A percentile compares a stretch with the other conserved stretches of the same genome.
phyloP scores from a whole-genome alignment of 108 stramenopile species.

The Ochromonas danica region DNA sequence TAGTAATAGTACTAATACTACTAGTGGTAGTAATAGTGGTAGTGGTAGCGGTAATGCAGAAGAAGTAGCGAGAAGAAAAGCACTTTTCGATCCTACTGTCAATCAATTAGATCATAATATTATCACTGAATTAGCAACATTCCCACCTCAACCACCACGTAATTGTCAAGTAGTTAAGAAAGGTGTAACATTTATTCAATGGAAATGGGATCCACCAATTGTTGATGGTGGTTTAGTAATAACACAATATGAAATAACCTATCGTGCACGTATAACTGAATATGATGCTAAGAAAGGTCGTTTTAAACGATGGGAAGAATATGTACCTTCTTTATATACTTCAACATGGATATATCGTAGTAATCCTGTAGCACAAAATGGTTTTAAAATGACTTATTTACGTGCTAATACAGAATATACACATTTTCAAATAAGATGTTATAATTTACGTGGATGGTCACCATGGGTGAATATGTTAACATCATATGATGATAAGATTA shows the following conservation, averaged over 20 bases:
- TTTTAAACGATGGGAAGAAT: neutral
- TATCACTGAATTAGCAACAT: constrained; percentile 10
- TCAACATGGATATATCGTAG: neutral
- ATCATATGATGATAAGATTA: neutral
- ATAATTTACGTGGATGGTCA: constrained; percentile 12
- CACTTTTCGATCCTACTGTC: neutral
- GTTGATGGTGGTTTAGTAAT: constrained; percentile 30
- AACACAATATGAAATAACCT: constrained; percentile 28
- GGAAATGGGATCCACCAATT: constrained; percentile 29
- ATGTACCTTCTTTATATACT: neutral
- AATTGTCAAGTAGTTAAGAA: neutral
- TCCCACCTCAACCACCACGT: constrained; percentile 21
- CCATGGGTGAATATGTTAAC: constrained; percentile 5
- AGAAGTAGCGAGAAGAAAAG: too few species aligned
- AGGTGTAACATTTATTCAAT: constrained; percentile 11
- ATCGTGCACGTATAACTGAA: neutral
- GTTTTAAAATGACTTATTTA: constrained; percentile 29
- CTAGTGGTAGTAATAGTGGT: neutral
- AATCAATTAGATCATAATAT: constrained; percentile 8
- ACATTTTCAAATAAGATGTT: constrained; percentile 6
- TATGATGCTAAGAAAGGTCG: neutral
- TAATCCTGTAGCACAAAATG: neutral
- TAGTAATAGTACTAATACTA: neutral
- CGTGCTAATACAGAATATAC: constrained; percentile 3
- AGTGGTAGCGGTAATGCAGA: neutral